Conservation (phyloP, 106 monocot genomes). For the Vanilla planifolia region DNA sequence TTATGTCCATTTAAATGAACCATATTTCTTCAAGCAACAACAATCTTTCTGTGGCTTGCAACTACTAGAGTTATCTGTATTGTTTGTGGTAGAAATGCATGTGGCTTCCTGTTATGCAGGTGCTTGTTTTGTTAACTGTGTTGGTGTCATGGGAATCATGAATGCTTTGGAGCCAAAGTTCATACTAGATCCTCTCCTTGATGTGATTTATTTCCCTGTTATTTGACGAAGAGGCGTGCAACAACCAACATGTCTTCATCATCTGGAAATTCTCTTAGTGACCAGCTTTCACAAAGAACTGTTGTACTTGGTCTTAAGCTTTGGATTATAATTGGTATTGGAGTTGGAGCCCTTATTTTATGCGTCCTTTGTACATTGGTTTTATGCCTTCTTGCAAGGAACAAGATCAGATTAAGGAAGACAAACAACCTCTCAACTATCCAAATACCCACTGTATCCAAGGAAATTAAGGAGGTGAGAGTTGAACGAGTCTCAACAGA, state of each 20-base stretch:
- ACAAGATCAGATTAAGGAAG: slow-evolving; percentile 34
- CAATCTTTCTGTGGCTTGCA: neutral
- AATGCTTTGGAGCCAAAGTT: neutral
- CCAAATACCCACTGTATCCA: slow-evolving; percentile 67
- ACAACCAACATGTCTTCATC: slow-evolving; percentile 36
- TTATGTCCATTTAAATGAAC: neutral
- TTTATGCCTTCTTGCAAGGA: slow-evolving; percentile 39
- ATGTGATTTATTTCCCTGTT: slow-evolving; percentile 5
- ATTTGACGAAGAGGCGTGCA: slow-evolving; percentile 17
- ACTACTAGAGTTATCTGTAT: too few relatives aligned
- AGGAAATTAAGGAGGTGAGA: slow-evolving; percentile 91
- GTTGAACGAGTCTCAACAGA: slow-evolving; percentile 40
- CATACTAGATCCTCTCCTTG: neutral
- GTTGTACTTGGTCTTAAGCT: slow-evolving; percentile 62
- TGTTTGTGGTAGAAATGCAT: neutral
- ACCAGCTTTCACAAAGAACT: slow-evolving; percentile 50
- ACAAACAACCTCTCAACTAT: slow-evolving; percentile 33
- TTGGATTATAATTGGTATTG: slow-evolving; percentile 74
- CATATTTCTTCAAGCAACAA: neutral
- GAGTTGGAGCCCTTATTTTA: slow-evolving; percentile 56
- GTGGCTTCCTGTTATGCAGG: neutral
- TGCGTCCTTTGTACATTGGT: slow-evolving; percentile 46
- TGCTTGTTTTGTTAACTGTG: neutral
- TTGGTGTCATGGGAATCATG: neutral
- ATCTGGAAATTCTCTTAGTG: slow-evolving; percentile 44